phyloP scores from a whole-genome alignment of 2,329 filamentous ascomycete genomes.

The Verticillium klebahnii region DNA sequence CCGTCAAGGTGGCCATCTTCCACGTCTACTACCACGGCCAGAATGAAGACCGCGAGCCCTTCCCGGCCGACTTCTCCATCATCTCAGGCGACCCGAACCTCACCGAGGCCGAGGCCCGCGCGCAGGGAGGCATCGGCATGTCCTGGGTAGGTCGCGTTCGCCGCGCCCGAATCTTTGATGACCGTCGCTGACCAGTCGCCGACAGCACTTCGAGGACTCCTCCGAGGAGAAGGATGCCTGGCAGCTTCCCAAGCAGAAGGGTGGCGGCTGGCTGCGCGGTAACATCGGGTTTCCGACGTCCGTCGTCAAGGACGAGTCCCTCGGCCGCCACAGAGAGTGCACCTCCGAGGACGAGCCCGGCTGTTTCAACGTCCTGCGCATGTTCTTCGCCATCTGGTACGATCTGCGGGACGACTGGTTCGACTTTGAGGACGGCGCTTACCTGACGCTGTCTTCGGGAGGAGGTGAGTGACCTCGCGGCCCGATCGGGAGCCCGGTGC shows the following conservation, averaged over 20 bases:
- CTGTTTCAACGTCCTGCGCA: constrained; percentile 1
- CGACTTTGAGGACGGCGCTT: constrained; percentile 1
- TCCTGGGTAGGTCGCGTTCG: background rate
- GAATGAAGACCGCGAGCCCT: background rate
- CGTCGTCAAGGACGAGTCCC: constrained; percentile 1
- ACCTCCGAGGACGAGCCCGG: background rate
- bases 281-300: constrained; percentile 1
- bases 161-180: background rate
- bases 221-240: constrained; percentile 2
- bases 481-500: background rate
- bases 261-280: constrained; percentile 2
- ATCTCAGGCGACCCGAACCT: background rate
- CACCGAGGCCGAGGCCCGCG: background rate
- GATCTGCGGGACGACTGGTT: constrained; percentile 1
- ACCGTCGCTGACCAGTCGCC: background rate
- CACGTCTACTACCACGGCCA: constrained; percentile 2
- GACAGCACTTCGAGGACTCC: background rate
- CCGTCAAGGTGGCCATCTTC: constrained; percentile 3
- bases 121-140: background rate
- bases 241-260: constrained; percentile 1
- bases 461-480: background rate
- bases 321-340: constrained; percentile 1
- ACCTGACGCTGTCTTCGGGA: constrained; percentile 1
- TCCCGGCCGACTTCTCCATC: constrained; percentile 1
- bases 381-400: constrained; percentile 4